phyloP scores from a whole-genome alignment of 257 asterid species.

The Salvia miltiorrhiza region DNA sequence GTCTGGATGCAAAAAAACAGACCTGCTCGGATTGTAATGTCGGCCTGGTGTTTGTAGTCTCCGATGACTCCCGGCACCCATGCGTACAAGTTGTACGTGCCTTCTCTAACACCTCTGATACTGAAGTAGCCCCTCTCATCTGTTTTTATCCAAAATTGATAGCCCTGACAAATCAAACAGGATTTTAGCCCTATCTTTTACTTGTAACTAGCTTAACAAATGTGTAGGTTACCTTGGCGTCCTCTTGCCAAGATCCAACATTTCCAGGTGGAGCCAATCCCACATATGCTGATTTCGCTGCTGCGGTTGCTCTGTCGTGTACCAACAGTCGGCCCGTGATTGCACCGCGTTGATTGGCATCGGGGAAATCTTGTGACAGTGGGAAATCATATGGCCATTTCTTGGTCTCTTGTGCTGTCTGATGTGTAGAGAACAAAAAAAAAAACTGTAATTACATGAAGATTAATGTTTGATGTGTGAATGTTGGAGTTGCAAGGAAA shows the following conservation, averaged over 20 bases:
- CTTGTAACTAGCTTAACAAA: neutral
- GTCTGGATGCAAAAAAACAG: no score
- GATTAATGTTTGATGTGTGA: no score
- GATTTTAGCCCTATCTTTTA: neutral
- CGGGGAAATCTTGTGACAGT: slow-evolving; percentile 44
- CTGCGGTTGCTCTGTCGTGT: slow-evolving; percentile 30
- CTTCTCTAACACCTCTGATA: slow-evolving; percentile 37
- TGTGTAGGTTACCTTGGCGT: slow-evolving; percentile 45
- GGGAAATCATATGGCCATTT: slow-evolving; percentile 90
- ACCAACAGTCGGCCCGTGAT: slow-evolving; percentile 57
- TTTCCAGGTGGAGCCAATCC: slow-evolving; percentile 74
- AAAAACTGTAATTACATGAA: neutral
- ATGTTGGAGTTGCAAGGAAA: neutral
- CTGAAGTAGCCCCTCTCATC: slow-evolving; percentile 45
- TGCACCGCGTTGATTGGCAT: slow-evolving; percentile 45
- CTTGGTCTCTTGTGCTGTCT: slow-evolving; percentile 43
- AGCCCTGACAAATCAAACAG: slow-evolving; percentile 38
- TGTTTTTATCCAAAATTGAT: slow-evolving; percentile 70
- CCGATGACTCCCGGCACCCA: slow-evolving; percentile 70
- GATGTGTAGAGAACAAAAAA: neutral
- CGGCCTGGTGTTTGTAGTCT: slow-evolving; percentile 38
- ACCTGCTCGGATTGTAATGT: slow-evolving; percentile 43
- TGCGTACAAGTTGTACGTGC: slow-evolving; percentile 52
- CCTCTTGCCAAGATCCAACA: slow-evolving; percentile 76
- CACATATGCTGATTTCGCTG: slow-evolving; percentile 53